These are phyloP conservation scores for Mortierella sp. DNA, from an alignment of 371 early-diverging fungal species.

Conservation along the genomic window DNA sequence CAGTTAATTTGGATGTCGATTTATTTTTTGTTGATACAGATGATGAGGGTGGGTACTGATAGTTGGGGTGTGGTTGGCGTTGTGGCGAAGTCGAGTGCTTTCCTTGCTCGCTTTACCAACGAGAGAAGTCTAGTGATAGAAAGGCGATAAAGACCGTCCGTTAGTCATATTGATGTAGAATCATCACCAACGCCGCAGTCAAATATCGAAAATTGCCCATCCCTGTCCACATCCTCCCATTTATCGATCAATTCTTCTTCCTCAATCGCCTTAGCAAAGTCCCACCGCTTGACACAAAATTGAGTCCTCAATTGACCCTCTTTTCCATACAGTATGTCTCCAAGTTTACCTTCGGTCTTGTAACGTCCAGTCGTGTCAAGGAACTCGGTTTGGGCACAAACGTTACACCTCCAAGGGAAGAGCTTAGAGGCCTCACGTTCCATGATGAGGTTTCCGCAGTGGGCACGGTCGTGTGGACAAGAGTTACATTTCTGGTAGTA, in stretches of 20 bases:
- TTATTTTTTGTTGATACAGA: constrained; percentile 13
- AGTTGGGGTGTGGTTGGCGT: neutral
- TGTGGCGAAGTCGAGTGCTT: neutral
- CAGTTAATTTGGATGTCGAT: neutral
- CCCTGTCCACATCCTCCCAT: neutral
- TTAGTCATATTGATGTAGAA: neutral
- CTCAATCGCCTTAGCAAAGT: neutral
- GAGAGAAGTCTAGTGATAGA: constrained; percentile 41
- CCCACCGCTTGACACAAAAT: no score
- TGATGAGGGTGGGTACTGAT: neutral
- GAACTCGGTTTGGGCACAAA: constrained; percentile 55
- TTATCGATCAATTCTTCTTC: no score
- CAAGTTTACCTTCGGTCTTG: constrained; percentile 43
- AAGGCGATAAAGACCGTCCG: neutral
- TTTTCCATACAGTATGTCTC: neutral
- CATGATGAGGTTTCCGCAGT: constrained; percentile 52
- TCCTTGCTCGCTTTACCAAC: constrained; percentile 26
- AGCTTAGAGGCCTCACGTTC: constrained; percentile 56
- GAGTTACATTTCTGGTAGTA: constrained; percentile 59
- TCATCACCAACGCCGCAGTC: neutral
- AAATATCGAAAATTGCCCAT: neutral
- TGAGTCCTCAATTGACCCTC: neutral
- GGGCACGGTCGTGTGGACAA: constrained; percentile 55
- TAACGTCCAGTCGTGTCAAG: constrained; percentile 53
- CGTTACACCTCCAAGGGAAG: constrained; percentile 54